Conservation (phyloP, 2,329 filamentous ascomycete species). For the Pseudogymnoascus sp. region DNA sequence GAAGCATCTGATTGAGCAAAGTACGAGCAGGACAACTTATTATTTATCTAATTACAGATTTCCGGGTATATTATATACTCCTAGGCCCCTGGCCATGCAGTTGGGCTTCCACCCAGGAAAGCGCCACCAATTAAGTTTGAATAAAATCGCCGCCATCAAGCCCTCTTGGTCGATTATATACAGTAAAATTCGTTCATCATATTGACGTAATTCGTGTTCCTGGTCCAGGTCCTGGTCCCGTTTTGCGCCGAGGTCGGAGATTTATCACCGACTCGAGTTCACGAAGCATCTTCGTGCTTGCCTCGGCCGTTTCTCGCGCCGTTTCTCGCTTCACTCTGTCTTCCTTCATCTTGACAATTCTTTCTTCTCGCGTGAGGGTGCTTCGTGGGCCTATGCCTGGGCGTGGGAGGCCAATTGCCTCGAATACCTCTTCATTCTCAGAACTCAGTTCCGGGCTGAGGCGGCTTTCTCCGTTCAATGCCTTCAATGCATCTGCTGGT, state of each 20-base stretch:
- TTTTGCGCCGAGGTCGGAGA: conserved; percentile 35
- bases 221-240: conserved; percentile 15
- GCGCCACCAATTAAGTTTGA: not conserved
- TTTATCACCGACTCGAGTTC: conserved; percentile 88
- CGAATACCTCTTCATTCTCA: conserved; percentile 75
- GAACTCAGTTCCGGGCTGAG: conserved; percentile 44
- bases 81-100: not conserved
- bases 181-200: conserved; percentile 21
- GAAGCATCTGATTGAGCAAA: not conserved
- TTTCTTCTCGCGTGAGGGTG: conserved; percentile 72
- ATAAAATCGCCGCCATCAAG: not conserved
- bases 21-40: not conserved
- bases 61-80: conserved; percentile 3
- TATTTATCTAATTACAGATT: conserved; percentile 8
- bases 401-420: conserved; percentile 72
- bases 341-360: conserved; percentile 79
- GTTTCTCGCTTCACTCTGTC: conserved; percentile 68
- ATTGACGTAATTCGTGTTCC: conserved; percentile 28
- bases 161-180: conserved; percentile 6
- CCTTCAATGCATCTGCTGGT: conserved; percentile 62
- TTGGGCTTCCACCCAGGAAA: not conserved
- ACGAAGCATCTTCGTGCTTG: conserved; percentile 79
- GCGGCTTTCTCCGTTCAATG: conserved; percentile 63
- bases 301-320: conserved; percentile 65
- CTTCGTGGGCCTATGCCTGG: conserved; percentile 62